Evolutionary conservation across 768 basidiomycete species (phyloP).

Genomic region (Mycena belliarum): DNA sequence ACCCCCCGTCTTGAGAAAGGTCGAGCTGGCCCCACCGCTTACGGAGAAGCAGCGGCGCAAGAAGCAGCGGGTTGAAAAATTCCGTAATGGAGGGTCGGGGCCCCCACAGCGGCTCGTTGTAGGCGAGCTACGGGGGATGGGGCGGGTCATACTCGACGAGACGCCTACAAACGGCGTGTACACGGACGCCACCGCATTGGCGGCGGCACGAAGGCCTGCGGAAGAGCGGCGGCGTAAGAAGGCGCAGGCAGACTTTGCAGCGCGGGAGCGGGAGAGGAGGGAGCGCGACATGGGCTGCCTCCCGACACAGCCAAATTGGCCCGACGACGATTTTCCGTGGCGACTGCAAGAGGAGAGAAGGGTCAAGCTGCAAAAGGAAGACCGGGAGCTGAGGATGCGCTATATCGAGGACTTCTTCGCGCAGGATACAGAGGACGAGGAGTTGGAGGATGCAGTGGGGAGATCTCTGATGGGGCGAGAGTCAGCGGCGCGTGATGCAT

Average conservation of each 20-base stretch:
- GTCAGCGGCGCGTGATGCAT: conserved; percentile 15
- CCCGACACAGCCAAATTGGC: conserved; percentile 49
- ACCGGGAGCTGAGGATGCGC: conserved; percentile 42
- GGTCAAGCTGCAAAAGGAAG: conserved; percentile 34
- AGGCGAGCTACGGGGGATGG: conserved; percentile 18
- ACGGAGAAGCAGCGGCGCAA: conserved; percentile 22
- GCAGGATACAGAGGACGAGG: conserved; percentile 50
- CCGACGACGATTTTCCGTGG: conserved; percentile 58
- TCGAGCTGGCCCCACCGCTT: conserved; percentile 9
- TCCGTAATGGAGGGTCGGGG: conserved; percentile 15
- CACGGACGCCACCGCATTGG: conserved; percentile 17
- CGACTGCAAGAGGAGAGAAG: conserved; percentile 38
- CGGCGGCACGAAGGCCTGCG: conserved; percentile 12
- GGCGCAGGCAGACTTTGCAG: conserved; percentile 33
- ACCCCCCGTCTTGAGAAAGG: conserved; percentile 11
- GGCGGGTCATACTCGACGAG: conserved; percentile 21
- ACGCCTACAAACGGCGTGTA: conserved; percentile 18
- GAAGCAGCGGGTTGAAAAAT: conserved; percentile 22
- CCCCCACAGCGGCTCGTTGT: conserved; percentile 14
- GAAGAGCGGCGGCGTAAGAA: conserved; percentile 17
- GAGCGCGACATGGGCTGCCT: conserved; percentile 19
- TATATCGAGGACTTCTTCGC: conserved; percentile 54
- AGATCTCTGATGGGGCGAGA: conserved; percentile 8
- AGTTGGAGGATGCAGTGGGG: conserved; percentile 24
- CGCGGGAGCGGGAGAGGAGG: conserved; percentile 24